These are phyloP conservation scores for Mortierella alpina DNA, from an alignment of 192 early-diverging fungal genomes.

Conservation along the genomic window DNA sequence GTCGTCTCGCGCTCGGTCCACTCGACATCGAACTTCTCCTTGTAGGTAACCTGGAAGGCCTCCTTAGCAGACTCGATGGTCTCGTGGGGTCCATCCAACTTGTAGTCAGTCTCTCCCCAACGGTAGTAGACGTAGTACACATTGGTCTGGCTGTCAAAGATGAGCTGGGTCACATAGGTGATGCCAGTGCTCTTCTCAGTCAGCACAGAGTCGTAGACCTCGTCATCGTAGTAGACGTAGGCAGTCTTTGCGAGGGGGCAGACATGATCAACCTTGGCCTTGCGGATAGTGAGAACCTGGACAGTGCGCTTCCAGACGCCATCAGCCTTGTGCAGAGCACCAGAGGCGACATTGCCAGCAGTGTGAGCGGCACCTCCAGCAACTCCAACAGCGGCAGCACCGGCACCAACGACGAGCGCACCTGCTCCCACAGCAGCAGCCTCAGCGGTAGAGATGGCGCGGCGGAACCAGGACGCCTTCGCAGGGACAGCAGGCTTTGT, in stretches of 20 bases:
- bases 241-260: constrained; percentile 17
- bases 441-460: not conserved
- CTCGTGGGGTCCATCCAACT: too few relatives aligned
- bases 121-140: too few relatives aligned
- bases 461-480: constrained; percentile 24
- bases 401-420: constrained; percentile 11
- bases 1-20: too few relatives aligned
- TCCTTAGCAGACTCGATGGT: constrained; percentile 26
- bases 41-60: too few relatives aligned
- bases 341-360: constrained; percentile 2
- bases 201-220: constrained; percentile 20
- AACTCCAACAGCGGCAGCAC: not conserved
- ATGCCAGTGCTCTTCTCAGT: constrained; percentile 22
- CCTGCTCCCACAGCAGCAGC: constrained; percentile 11
- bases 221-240: constrained; percentile 34
- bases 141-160: too few relatives aligned
- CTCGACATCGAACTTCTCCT: constrained; percentile 30
- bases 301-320: constrained; percentile 41
- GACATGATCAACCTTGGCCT: too few relatives aligned
- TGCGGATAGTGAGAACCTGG: constrained; percentile 22
- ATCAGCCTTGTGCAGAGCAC: constrained; percentile 9
- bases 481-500: constrained; percentile 9
- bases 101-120: constrained; percentile 23
- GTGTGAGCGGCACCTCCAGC: too few relatives aligned
- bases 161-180: constrained; percentile 18